These are phyloP conservation scores for Eragrostis curvula DNA, from an alignment of 176 grass and related monocot genomes.

Conservation along the genomic window DNA sequence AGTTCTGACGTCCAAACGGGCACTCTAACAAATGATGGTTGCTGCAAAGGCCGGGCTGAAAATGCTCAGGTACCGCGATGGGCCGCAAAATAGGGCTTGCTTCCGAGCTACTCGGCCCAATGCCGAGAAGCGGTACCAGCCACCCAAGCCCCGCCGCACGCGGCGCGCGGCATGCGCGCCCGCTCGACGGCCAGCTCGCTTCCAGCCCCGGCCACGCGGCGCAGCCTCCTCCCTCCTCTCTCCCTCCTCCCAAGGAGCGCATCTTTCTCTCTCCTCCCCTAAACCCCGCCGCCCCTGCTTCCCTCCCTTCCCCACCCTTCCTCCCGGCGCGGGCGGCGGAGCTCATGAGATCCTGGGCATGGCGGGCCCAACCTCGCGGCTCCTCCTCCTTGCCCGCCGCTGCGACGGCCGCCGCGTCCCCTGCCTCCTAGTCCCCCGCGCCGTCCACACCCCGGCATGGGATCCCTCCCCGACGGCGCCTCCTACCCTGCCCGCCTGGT, in stretches of 20 bases:
- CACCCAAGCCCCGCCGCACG: not conserved
- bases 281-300: slow-evolving; percentile 20
- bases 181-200: slow-evolving; percentile 10
- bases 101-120: no score
- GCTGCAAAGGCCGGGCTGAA: no score
- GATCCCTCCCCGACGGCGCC: not conserved
- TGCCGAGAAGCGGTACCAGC: no score
- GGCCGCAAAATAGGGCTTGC: no score
- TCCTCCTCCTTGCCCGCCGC: slow-evolving; percentile 44
- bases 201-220: slow-evolving; percentile 24
- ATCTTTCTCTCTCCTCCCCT: not conserved
- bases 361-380: slow-evolving; percentile 40
- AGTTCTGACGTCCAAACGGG: no score
- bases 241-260: not conserved
- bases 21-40: no score
- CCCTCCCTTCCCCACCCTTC: no score
- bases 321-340: not conserved
- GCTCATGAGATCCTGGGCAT: slow-evolving; percentile 59
- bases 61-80: no score
- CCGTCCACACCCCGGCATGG: slow-evolving; percentile 15
- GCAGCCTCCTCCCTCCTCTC: not conserved
- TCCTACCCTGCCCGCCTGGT: not conserved
- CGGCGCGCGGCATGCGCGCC: not conserved
- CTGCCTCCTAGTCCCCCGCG: not conserved
- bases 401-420: not conserved